A percentile compares a stretch with the other conserved stretches of the same genome.
phyloP scores from a whole-genome alignment of 805 yeast species.

The Torulaspora quercuum region DNA sequence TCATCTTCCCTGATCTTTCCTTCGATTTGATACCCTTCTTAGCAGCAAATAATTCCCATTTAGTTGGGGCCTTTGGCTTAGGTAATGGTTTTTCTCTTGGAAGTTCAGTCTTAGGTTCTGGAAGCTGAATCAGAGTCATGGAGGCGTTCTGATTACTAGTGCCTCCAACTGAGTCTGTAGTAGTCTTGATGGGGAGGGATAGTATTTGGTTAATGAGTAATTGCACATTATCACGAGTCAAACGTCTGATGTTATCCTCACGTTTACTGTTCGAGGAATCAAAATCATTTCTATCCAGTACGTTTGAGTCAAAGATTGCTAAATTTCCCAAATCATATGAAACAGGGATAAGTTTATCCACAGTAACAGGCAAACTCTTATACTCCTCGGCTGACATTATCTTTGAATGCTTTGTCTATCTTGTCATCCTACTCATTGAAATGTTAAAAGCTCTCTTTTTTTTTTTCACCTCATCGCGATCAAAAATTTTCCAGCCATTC shows the following conservation, averaged over 20 bases:
- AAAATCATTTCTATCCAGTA: constrained; percentile 62
- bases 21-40: constrained; percentile 91
- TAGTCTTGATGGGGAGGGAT: constrained; percentile 82
- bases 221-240: constrained; percentile 91
- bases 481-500: constrained; percentile 13
- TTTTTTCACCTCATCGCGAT: constrained; percentile 14
- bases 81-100: constrained; percentile 97
- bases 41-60: constrained; percentile 96
- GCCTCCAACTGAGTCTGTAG: constrained; percentile 65
- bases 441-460: constrained; percentile 7
- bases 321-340: constrained; percentile 86
- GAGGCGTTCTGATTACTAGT: constrained; percentile 56
- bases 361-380: constrained; percentile 61
- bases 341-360: constrained; percentile 88
- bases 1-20: constrained; percentile 84
- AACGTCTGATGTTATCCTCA: constrained; percentile 59
- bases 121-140: constrained; percentile 78
- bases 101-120: constrained; percentile 73
- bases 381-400: constrained; percentile 29
- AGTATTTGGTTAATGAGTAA: constrained; percentile 84
- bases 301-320: constrained; percentile 86
- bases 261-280: constrained; percentile 50
- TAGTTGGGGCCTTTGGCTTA: constrained; percentile 85
- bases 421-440: constrained; percentile 6
- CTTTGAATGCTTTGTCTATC: constrained; percentile 3